Evolutionary conservation across 2,329 filamentous ascomycete species (phyloP), one percentile per base, ranked within the genome.

Genomic region (Orbilia ellipsospora): DNA sequence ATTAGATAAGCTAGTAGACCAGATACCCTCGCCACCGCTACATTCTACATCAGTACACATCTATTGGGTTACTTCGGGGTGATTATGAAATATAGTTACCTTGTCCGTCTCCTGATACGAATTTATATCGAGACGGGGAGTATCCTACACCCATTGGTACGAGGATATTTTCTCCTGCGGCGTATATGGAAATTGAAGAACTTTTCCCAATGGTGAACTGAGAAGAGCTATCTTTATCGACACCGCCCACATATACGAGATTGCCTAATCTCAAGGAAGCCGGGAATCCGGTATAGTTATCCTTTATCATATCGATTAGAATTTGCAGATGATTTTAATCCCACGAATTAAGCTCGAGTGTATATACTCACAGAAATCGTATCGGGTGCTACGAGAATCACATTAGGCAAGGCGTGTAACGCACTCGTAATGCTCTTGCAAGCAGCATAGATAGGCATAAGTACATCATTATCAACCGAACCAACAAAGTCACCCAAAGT

Each of bases 1-100:
- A 67, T 50, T n/a, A 61, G 50, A 36, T 73, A 73, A 4, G 69
- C 69, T 2, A 73, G 42, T 23, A 73, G 18, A 4, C 69, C 69
- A 18, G 69, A 66, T 6, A 73, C 69, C 6, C 61, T 61, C 16
- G 15, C 44, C 7, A 13, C 44, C 13, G 61, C 69, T 1, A 62
- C 40, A 12, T 62, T 54, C 64, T 52, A 45, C 4, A 48, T 51
- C 18, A n/a, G 45, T 2, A 20, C 45, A n/a, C n/a, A n/a, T n/a
- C n/a, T n/a, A n/a, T n/a, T n/a, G n/a, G n/a, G n/a, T n/a, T n/a
- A n/a, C n/a, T n/a, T n/a, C n/a, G n/a, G n/a, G n/a, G n/a, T n/a
- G n/a, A n/a, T n/a, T n/a, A n/a, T n/a, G 18, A 51, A 16, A 12
- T 18, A 3, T 51, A 18, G 4, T 59, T 36, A 73, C 69, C 69